Base-by-base conservation (phyloP, 73 alveolate species). In the Vitrella brassicaformis region DNA sequence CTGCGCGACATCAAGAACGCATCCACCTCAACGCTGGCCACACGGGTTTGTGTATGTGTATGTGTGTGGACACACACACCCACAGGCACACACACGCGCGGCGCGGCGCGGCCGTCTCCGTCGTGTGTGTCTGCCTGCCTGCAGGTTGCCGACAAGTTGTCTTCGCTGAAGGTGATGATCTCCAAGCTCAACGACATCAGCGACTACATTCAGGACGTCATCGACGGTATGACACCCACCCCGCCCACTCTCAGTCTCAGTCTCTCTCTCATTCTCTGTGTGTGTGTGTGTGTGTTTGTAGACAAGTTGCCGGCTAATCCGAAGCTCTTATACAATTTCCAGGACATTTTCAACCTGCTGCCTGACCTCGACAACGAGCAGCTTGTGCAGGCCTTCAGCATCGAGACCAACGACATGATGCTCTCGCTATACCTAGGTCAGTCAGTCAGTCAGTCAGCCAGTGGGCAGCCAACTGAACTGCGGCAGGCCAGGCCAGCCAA, bases 1-100 rank as follows among this genome's bases (percentile, higher is more conserved):
- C 88, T 96, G 66, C 93, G 99, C 71, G 99, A 96, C 87, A 94
- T 96, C 81, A 94, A 93, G 84, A 94, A 93, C 81, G 94, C 92
- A 14, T 88, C 95, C 82, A 88, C 85, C 18, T 80, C 88, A 7
- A 39, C 56, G 56, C 14, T 39, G 56, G 56, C 22, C 56, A 39
- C 56, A 14, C 56, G 56, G 56, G 56, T 39, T 14, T 39, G 56
- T 39, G 22, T 39, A 14, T 39, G 22, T 39, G 22, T 39, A 4
- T 39, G 56, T 39, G 22, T 39, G 22, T 39, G 4, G 56, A 39
- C 4, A 39, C 56, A 39, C 4, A 39, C 56, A 39, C 56, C 4
- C 22, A 39, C 56, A 39, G 56, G 14, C 4, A 39, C 56, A 39
- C 22, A 39, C n/a, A n/a, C n/a, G n/a, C n/a, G n/a, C n/a, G n/a